phyloP scores from a whole-genome alignment of 2,329 filamentous ascomycete genomes.

The Xylariaceae sp. region DNA sequence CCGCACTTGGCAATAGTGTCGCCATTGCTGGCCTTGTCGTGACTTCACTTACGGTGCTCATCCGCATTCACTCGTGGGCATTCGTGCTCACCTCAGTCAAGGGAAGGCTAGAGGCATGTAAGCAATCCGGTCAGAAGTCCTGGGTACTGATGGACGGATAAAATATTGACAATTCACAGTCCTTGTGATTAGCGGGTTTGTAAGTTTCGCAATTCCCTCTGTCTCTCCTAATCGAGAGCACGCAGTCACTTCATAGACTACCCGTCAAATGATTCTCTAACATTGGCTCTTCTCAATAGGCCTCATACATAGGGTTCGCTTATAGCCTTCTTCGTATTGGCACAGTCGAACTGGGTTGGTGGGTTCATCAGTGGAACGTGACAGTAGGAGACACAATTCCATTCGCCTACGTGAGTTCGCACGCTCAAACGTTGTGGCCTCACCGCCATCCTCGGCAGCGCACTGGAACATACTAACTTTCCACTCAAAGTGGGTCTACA shows the following conservation, averaged over 20 bases:
- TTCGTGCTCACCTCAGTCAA: conserved; percentile 4
- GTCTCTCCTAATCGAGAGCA: background rate
- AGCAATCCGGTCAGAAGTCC: background rate
- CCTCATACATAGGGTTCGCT: conserved; percentile 8
- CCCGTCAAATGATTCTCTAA: too few relatives aligned
- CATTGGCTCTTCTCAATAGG: background rate
- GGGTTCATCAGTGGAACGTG: conserved; percentile 14
- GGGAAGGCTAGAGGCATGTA: conserved; percentile 8
- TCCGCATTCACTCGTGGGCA: conserved; percentile 7
- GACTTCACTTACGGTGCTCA: conserved; percentile 1
- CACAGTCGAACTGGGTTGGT: conserved; percentile 11
- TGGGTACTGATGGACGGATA: too few relatives aligned
- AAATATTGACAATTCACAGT: background rate
- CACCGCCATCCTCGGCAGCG: background rate
- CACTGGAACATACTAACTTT: background rate
- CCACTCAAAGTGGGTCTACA: conserved; percentile 8
- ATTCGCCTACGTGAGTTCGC: conserved; percentile 8
- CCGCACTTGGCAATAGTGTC: conserved; percentile 6
- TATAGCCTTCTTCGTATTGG: conserved; percentile 7
- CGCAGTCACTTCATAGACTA: background rate
- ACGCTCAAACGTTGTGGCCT: background rate
- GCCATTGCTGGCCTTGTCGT: conserved; percentile 4
- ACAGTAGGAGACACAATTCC: conserved; percentile 2
- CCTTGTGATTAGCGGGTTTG: conserved; percentile 10
- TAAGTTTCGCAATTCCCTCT: background rate